Base-by-base conservation (phyloP, 129 eudicot genomes). In the Tanacetum coccineum region DNA sequence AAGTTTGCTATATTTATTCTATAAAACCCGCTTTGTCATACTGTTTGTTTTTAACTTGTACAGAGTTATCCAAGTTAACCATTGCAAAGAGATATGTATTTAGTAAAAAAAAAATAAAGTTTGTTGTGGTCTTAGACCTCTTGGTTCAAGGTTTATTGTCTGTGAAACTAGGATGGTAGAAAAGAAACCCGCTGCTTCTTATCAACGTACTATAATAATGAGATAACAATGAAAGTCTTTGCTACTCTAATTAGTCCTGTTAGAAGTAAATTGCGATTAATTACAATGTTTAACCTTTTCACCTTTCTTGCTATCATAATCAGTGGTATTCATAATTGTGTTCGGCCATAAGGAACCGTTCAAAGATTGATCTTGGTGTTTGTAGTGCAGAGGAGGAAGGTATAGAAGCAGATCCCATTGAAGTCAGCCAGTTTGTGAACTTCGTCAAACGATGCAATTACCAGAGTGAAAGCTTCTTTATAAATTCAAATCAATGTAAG, bases 301-400 rank as follows among this genome's bases (percentile, higher is more conserved):
- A 22, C 25, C 25, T 22, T 22, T 22, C 25, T 26, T 74, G 15
- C 25, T 55, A 46, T 74, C 50, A 25, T 45, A 69, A 62, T 62
- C 54, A 36, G 39, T 19, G 65, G 50, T 18, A 50, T 49, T 59
- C 53, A 51, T 32, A 32, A 47, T 13, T 32, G 30, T 45, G 42
- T 48, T 20, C 74, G 71, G 53, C 14, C 36, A 71, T 19, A 54
- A 69, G 46, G 32, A 47, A 22, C 13, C 32, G 9, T 62, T 65
- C 76, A 49, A 74, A 59, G 66, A 42, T 56, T 25, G 15, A 45
- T 56, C 13, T 67, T 75, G 77, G 44, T 78, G 74, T 53, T 75
- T 89, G 69, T 64, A 94, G 99, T 73, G 96, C 89, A 68, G 95
- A 89, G 79, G 86, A 87, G 79, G 97, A 87, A 78, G 99, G 99